Evolutionary conservation across 2,329 filamentous ascomycete genomes (phyloP), one percentile per base, ranked within the genome.

Genomic region (Colletotrichum siamense): DNA sequence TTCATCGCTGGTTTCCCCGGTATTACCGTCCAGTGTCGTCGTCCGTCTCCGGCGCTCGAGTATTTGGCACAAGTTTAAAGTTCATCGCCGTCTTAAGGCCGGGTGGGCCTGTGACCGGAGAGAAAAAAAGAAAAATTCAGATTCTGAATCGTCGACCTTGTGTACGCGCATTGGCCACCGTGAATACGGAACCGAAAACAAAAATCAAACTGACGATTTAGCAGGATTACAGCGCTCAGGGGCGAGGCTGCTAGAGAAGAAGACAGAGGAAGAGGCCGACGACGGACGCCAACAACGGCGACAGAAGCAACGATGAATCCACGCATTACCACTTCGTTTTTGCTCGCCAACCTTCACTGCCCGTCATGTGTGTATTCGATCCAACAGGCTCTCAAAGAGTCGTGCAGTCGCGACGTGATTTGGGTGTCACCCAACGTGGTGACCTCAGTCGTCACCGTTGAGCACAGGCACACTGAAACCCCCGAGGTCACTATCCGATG

Each of bases 291-390:
- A 22, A 26, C 9, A 26, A 63, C 7, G 36, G 36, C 52, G 15
- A 55, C 49, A 49, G 18, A 18, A 59, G 32, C 28, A 61, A 57
- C 75, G 30, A 76, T 73, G 57, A 63, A 63, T 30, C 32, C 72
- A 26, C 77, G 71, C 64, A 78, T 87, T 75, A 90, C 88, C 15
- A 93, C 91, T 3, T 93, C 91, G 39, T 92, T 94, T 81, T 88
- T 95, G 77, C 87, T 96, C 79, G 91, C 89, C 77, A 95, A 96
- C 83, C 88, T 96, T n/a, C 94, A 96, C 84, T 95, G 94, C 85
- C 92, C 94, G 16, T 94, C 93, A 76, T 96, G 94, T 83, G 91
- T 95, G 66, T 89, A 91, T 44, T 88, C 89, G 79, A 95, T 96
- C 81, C 88, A 92, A 80, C 86, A 89, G 70, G 88, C 90, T 75